A percentile compares a stretch with the other conserved stretches of the same genome.
phyloP scores from a whole-genome alignment of 495 filamentous ascomycete species.

The Penicillium steckii region DNA sequence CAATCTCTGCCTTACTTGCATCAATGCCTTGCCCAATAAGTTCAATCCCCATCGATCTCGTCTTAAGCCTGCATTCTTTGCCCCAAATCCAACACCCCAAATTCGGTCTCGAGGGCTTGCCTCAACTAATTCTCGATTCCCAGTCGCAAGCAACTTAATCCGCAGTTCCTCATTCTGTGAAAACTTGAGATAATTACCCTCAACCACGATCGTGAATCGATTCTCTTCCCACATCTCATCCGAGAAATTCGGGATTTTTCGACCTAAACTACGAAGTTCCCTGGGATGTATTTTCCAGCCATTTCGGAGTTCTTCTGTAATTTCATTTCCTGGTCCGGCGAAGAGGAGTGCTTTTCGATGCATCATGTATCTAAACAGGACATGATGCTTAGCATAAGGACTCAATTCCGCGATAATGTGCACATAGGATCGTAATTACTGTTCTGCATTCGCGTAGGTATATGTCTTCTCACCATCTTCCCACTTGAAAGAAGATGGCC shows the following conservation, averaged over 20 bases:
- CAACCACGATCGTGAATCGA: constrained; percentile 2
- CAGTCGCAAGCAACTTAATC: constrained; percentile 3
- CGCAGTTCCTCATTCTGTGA: constrained; percentile 8
- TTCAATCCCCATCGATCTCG: constrained; percentile 8
- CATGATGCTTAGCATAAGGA: background rate
- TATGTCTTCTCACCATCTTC: background rate
- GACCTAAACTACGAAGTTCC: constrained; percentile 1
- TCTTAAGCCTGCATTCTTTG: background rate
- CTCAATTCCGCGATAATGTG: too few relatives aligned
- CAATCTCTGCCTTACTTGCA: constrained; percentile 1
- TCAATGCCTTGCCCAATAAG: constrained; percentile 7
- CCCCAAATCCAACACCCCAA: constrained; percentile 13
- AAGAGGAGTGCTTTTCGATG: constrained; percentile 11
- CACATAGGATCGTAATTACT: background rate
- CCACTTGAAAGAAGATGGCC: constrained; percentile 10
- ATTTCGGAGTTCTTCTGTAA: constrained; percentile 1
- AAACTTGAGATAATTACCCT: constrained; percentile 9
- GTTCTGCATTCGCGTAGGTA: constrained; percentile 8
- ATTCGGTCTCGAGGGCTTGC: constrained; percentile 9
- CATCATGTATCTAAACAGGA: constrained; percentile 5
- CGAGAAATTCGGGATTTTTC: constrained; percentile 7
- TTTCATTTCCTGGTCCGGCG: constrained; percentile 1
- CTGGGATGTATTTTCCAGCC: constrained; percentile 9
- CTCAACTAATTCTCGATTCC: constrained; percentile 10
- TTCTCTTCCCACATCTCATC: constrained; percentile 1